Percentiles rank a stretch among this genome's conserved stretches.
phyloP scores from a whole-genome alignment of 495 filamentous ascomycete genomes.

The Lepidopterella palustris region DNA sequence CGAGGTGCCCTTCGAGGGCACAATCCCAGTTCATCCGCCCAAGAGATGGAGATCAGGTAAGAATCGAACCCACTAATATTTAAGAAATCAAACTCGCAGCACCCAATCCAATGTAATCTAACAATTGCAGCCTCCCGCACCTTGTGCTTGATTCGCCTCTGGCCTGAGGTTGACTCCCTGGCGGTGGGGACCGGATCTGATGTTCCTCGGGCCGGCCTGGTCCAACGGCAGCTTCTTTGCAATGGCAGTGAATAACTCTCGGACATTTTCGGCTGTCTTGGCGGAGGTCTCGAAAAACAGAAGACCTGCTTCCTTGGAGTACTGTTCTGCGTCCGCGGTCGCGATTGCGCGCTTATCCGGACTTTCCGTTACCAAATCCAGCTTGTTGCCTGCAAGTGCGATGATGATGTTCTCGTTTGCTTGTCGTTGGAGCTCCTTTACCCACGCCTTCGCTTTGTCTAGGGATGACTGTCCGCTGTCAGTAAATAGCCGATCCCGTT shows the following conservation, averaged over 20 bases:
- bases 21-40: background rate
- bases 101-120: constrained; percentile 35
- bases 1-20: background rate
- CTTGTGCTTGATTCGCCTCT: constrained; percentile 69
- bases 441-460: constrained; percentile 98
- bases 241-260: constrained; percentile 95
- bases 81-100: background rate
- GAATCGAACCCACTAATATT: constrained; percentile 4
- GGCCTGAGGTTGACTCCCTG: constrained; percentile 76
- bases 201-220: constrained; percentile 79
- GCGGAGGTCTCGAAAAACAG: constrained; percentile 98
- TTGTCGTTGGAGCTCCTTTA: constrained; percentile 98
- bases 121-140: constrained; percentile 68
- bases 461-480: constrained; percentile 64
- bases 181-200: constrained; percentile 61
- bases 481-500: constrained; percentile 8
- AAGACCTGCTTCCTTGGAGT: constrained; percentile 84
- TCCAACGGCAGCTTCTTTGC: constrained; percentile 95
- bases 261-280: constrained; percentile 92
- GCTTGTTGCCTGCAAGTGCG: constrained; percentile 93
- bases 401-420: constrained; percentile 99
- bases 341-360: constrained; percentile 89
- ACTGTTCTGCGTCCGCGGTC: constrained; percentile 86
- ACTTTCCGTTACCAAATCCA: constrained; percentile 83
- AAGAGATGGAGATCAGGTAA: background rate